Base-by-base conservation (phyloP, 2,329 filamentous ascomycete genomes). In the Ascochyta koolunga region DNA sequence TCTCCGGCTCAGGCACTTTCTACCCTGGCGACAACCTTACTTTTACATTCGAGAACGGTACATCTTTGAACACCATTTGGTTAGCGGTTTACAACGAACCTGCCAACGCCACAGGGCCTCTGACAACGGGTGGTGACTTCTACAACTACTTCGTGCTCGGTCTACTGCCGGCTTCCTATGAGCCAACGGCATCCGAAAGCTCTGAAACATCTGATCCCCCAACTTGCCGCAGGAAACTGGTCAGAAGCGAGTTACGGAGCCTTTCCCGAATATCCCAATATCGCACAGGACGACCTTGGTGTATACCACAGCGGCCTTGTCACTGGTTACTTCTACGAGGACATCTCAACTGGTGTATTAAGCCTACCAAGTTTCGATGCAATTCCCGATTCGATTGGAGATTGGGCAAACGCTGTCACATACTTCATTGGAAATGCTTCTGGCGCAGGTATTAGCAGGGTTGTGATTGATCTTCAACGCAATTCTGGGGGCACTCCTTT, bases 381-480 rank as follows among this genome's bases (percentile, higher is more conserved):
- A 2, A 43, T 54, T 5, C 51, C 46, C 4, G 49, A 56, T 2
- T 54, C 47, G 4, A 53, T 48, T 21, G 44, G 33, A 6, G 56
- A 52, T 22, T 61, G 62, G 13, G 72, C 73, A 35, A 60, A 65
- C 25, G 47, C 66, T 41, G 57, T 67, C 0, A 50, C 70, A 3
- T 47, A 73, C 2, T 79, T 84, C 58, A 69, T 85, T 13, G 65
- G 70, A 0, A 66, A 74, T 13, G 76, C 78, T 15, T 77, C 78
- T 35, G 58, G 62, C 0, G 72, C 73, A 6, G 76, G 77, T 2
- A 82, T 83, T 60, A 80, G 73, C 19, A 84, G 81, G 61, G 72
- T 89, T 2, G 75, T 89, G 25, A 81, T 89, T 54, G 86, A 89
- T 59, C 62, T 89, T 4, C 79, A 81, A 11, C 76, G 73, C 2